phyloP scores from a whole-genome alignment of 2,329 filamentous ascomycete species.

The Ophiocordyceps camponoti-leonardi region DNA sequence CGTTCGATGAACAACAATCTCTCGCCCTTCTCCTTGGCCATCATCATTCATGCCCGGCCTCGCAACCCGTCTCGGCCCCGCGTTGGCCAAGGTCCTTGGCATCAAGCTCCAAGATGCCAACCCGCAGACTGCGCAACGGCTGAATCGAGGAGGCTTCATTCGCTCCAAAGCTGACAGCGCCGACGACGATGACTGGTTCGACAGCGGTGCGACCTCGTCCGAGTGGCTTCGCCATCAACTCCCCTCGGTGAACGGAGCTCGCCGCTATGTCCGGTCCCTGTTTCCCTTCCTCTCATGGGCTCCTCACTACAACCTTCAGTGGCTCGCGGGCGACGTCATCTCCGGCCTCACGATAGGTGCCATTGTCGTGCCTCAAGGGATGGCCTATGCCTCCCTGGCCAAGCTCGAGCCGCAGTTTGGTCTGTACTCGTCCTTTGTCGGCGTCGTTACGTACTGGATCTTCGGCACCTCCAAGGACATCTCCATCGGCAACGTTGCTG shows the following conservation, averaged over 20 bases:
- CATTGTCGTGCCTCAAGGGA: slow-evolving; percentile 36
- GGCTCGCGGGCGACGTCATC: slow-evolving; percentile 28
- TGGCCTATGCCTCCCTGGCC: slow-evolving; percentile 34
- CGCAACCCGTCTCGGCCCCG: slow-evolving; percentile 47
- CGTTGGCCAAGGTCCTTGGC: slow-evolving; percentile 60
- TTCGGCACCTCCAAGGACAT: slow-evolving; percentile 91
- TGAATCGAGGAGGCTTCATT: slow-evolving; percentile 16
- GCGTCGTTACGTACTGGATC: slow-evolving; percentile 90
- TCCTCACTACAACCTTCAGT: slow-evolving; percentile 29
- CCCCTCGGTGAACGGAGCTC: slow-evolving; percentile 13
- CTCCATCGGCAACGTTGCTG: slow-evolving; percentile 56
- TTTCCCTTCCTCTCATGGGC: slow-evolving; percentile 34
- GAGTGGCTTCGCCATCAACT: slow-evolving; percentile 22
- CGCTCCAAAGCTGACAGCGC: slow-evolving; percentile 14
- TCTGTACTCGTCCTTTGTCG: slow-evolving; percentile 72
- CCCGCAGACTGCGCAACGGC: slow-evolving; percentile 16
- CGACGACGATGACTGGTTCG: slow-evolving; percentile 15
- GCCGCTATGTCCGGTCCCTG: slow-evolving; percentile 20
- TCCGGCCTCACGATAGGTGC: slow-evolving; percentile 30
- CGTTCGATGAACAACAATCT: no score
- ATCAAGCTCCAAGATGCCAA: slow-evolving; percentile 55
- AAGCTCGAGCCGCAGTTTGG: slow-evolving; percentile 30
- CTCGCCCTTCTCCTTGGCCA: neutral
- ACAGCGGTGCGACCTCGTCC: slow-evolving; percentile 22
- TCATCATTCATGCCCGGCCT: slow-evolving; percentile 16